phyloP scores from a whole-genome alignment of 768 basidiomycete genomes.

The Tricholoma terreum region DNA sequence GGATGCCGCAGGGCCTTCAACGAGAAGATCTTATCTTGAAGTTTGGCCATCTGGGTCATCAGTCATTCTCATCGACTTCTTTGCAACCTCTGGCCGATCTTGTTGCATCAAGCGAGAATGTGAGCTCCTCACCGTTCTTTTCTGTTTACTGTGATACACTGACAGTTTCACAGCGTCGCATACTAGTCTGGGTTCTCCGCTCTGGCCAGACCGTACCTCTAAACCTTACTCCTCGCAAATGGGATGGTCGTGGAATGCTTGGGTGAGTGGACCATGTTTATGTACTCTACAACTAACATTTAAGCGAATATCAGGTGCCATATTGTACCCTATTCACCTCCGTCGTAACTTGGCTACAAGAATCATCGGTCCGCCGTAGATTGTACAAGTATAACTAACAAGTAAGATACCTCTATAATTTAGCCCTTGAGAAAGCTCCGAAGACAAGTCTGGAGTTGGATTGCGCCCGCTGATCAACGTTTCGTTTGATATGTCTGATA shows the following conservation, averaged over 20 bases:
- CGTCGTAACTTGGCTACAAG: conserved; percentile 7
- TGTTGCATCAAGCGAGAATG: conserved; percentile 79
- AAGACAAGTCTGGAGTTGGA: conserved; percentile 36
- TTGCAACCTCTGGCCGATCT: conserved; percentile 69
- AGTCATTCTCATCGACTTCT: conserved; percentile 47
- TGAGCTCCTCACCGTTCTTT: conserved; percentile 33
- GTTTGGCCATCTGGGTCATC: conserved; percentile 62
- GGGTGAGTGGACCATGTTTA: conserved; percentile 49
- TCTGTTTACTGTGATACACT: not conserved
- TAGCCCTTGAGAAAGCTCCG: conserved; percentile 20
- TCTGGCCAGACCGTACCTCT: conserved; percentile 43
- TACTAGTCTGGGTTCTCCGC: conserved; percentile 59
- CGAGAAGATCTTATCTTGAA: conserved; percentile 69
- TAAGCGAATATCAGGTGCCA: conserved; percentile 45
- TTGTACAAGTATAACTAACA: not conserved
- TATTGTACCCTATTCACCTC: conserved; percentile 48
- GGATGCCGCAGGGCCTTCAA: conserved; percentile 51
- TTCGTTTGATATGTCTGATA: conserved; percentile 27
- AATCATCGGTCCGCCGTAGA: not conserved
- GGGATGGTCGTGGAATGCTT: conserved; percentile 85
- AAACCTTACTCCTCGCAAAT: conserved; percentile 65
- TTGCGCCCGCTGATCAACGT: conserved; percentile 19
- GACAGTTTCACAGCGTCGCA: conserved; percentile 43
- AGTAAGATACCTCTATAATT: conserved; percentile 15
- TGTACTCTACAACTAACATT: conserved; percentile 3